Percentiles rank a stretch among this genome's conserved stretches.
Evolutionary conservation across 345 rosid species (phyloP).

Genomic region (Hibiscus mutabilis): DNA sequence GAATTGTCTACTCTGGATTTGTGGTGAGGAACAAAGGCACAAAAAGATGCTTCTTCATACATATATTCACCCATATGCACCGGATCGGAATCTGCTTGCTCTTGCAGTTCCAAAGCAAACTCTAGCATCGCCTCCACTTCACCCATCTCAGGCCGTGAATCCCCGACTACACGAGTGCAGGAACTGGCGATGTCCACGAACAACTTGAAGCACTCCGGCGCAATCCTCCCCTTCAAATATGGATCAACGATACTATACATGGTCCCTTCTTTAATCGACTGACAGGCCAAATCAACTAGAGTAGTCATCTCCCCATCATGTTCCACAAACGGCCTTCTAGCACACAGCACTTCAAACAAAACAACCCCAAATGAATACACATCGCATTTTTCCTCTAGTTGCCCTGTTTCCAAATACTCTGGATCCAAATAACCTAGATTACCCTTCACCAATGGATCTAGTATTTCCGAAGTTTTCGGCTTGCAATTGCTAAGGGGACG

Average conservation of each 20-base stretch:
- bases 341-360: slow-evolving; percentile 27
- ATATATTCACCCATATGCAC: background rate
- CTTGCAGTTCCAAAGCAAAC: background rate
- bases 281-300: background rate
- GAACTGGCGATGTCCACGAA: background rate
- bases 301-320: too few species aligned
- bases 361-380: slow-evolving; percentile 32
- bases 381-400: slow-evolving; percentile 24
- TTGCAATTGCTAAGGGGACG: slow-evolving; percentile 12
- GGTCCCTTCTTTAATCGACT: background rate
- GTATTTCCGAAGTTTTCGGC: slow-evolving; percentile 3
- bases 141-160: background rate
- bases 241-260: background rate
- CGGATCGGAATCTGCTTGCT: background rate
- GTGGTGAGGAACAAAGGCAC: background rate
- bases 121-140: background rate
- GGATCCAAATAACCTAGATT: slow-evolving; percentile 28
- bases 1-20: too few species aligned
- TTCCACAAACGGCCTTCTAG: background rate
- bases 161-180: too few species aligned
- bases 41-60: background rate
- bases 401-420: slow-evolving; percentile 13
- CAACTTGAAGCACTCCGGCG: background rate
- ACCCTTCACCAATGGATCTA: slow-evolving; percentile 11
- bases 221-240: background rate